Conservation (phyloP, 257 asterid species). For the Cinchona pubescens region DNA sequence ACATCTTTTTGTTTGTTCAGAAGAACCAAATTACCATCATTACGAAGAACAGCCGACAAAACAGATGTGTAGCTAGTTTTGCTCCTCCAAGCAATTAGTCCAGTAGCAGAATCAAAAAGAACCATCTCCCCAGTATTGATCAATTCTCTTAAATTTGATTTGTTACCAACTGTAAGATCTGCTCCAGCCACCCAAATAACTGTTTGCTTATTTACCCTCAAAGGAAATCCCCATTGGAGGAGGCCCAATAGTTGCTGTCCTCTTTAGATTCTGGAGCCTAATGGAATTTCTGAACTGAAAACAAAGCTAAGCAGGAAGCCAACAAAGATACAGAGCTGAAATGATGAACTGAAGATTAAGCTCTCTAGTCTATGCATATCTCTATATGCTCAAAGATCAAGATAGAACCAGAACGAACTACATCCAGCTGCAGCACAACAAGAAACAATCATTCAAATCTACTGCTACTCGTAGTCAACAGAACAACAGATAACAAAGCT, state of each 20-base stretch:
- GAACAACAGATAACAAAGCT: not conserved
- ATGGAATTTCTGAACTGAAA: constrained; percentile 26
- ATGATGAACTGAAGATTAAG: constrained; percentile 7
- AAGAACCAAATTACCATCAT: constrained; percentile 36
- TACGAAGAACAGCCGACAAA: constrained; percentile 32
- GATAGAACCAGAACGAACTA: constrained; percentile 7
- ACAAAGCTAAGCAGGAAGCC: constrained; percentile 22
- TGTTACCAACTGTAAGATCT: constrained; percentile 30
- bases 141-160: constrained; percentile 37
- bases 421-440: constrained; percentile 25
- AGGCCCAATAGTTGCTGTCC: constrained; percentile 36
- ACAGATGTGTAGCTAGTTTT: constrained; percentile 32
- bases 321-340: constrained; percentile 20
- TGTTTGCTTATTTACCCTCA: constrained; percentile 29
- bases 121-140: constrained; percentile 29
- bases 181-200: constrained; percentile 46
- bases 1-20: constrained; percentile 14
- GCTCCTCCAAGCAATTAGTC: constrained; percentile 35
- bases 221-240: constrained; percentile 38
- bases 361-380: constrained; percentile 28
- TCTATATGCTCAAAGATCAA: constrained; percentile 14
- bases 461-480: not conserved
- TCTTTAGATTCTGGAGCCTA: constrained; percentile 37
- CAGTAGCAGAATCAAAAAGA: constrained; percentile 34
- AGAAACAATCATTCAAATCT: constrained; percentile 12